A percentile compares a stretch with the other conserved stretches of the same genome.
Evolutionary conservation across 2,329 filamentous ascomycete genomes (phyloP).

Genomic region (Beauveria varroae): DNA sequence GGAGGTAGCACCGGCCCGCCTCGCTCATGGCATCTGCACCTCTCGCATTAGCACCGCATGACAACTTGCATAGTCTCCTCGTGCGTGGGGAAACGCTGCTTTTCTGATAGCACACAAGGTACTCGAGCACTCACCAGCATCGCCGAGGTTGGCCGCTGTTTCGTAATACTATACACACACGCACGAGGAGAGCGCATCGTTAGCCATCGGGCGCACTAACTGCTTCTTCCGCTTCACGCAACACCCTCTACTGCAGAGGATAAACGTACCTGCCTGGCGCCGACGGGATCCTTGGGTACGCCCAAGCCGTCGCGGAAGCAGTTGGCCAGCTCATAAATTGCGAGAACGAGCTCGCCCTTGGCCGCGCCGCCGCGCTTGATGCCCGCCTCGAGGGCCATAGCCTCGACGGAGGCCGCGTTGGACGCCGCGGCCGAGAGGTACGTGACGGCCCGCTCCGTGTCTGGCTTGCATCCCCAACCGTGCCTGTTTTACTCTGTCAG

Average conservation of each 20-base stretch:
- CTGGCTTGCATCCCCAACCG: conserved; percentile 78
- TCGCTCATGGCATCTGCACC: conserved; percentile 88
- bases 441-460: conserved; percentile 66
- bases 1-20: conserved; percentile 87
- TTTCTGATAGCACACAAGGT: too few species aligned
- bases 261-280: conserved; percentile 60
- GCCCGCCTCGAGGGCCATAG: conserved; percentile 75
- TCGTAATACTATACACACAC: conserved; percentile 70
- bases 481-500: conserved; percentile 49
- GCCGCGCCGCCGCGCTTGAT: conserved; percentile 89
- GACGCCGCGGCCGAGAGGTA: conserved; percentile 85
- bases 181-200: neutral
- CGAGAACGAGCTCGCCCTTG: conserved; percentile 91
- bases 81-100: neutral
- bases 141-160: conserved; percentile 91
- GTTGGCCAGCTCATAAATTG: conserved; percentile 91
- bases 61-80: neutral
- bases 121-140: conserved; percentile 53
- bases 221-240: too few species aligned
- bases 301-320: conserved; percentile 95
- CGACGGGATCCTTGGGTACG: conserved; percentile 74
- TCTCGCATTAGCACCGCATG: neutral
- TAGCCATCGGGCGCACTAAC: too few species aligned
- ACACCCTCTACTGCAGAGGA: neutral
- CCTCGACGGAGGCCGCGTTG: conserved; percentile 82